Evolutionary conservation across 345 rosid genomes (phyloP), one percentile per base, ranked within the genome.

Genomic region (Boechera retrofracta): DNA sequence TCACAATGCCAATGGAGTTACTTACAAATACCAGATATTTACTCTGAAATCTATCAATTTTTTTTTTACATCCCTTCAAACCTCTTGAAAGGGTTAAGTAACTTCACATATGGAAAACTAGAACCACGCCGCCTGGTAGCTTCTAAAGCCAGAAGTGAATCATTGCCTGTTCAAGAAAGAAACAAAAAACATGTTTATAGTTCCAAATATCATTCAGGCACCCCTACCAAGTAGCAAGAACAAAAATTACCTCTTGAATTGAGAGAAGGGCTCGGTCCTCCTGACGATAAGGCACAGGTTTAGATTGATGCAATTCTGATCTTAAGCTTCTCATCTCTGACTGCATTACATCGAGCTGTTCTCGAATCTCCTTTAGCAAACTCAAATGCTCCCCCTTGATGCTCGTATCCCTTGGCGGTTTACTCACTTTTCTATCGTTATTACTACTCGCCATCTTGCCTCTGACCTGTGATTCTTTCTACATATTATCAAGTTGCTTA

Each of bases 141-240:
- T 63, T 67, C 85, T 83, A 94, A 32, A 90, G 74, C 97, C 97
- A 92, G 61, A 90, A 95, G 88, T 83, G 71, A 44, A 92, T 54
- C 97, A 92, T 86, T 13, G 92, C 98, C 98, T 95, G 89, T 73
- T 66, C 73, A 71, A 18, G 9, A 77, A 53, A 83, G 9, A 77
- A 53, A 83, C 51, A 53, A 71, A 53, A 47, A 15, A 39, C 13
- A 7, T 31, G 53, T 74, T 67, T 29, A 5, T 29, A 54, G 31
- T 57, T 57, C 1, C 21, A 21, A 59, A 39, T 26, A 63, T 63
- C 16, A 10, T 47, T 63, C 11, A 60, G n/a, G 31, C 63, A 60
- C 45, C 59, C 28, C 33, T 45, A 21, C 18, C 31, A 28, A 28
- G 10, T 42, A 5, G 48, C 49, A 63, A 35, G 64, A 82, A 13